phyloP scores from a whole-genome alignment of 495 filamentous ascomycete species.

The Trypethelium eluteriae region DNA sequence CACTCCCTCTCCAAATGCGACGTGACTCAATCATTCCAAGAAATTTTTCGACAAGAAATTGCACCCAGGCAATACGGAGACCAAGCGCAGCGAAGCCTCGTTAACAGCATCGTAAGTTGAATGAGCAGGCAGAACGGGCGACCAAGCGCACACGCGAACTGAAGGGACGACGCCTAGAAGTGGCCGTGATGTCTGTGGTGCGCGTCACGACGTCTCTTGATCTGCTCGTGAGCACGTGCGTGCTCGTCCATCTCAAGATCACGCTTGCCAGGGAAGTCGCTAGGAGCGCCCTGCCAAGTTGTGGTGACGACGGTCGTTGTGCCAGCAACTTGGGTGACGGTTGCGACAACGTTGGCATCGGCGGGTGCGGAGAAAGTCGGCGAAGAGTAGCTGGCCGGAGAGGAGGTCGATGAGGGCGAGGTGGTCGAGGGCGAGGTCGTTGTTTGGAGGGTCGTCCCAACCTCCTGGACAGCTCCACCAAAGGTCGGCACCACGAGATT shows the following conservation, averaged over 20 bases:
- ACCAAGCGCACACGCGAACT: constrained; percentile 3
- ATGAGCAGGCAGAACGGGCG: not conserved
- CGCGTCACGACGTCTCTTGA: not conserved
- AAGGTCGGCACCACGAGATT: not conserved
- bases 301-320: not conserved
- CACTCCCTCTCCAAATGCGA: not conserved
- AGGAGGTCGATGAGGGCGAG: not conserved
- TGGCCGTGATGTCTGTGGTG: constrained; percentile 1
- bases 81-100: constrained; percentile 8
- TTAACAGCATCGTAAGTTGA: constrained; percentile 8
- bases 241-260: not conserved
- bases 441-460: not conserved
- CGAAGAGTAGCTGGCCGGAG: not conserved
- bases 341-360: not conserved
- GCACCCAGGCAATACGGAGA: not conserved
- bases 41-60: not conserved
- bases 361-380: not conserved
- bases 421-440: not conserved
- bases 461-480: too few relatives aligned
- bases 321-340: not conserved
- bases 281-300: not conserved
- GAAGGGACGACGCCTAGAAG: not conserved
- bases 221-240: not conserved
- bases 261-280: not conserved
- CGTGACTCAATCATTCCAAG: not conserved